Evolutionary conservation across 345 rosid species (phyloP), one percentile per base, ranked within the genome.

Genomic region (Cardamine occulta): DNA sequence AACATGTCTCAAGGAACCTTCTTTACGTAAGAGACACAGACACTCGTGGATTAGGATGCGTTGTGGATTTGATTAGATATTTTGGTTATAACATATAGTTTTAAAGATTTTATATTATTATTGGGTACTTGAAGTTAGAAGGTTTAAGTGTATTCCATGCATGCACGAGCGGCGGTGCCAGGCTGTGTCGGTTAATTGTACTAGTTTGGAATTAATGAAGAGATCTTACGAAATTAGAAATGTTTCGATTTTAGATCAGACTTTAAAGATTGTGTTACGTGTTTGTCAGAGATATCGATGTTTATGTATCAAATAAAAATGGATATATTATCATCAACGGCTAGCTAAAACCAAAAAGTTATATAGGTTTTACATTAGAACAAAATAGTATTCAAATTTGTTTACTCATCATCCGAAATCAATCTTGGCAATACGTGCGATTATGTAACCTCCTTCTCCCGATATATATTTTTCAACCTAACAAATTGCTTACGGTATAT

Each of bases 161-260:
- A 77, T 70, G 76, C 80, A 77, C 72, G 61, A 63, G 76, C 18
- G 76, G 19, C 76, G 76, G 72, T 77, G 76, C 76, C 80, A 77
- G 80, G 76, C 54, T 70, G 80, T 70, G 72, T 63, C 54, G 44
- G 8, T 55, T 61, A 61, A 61, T 69, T 76, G 55, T 47, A 58
- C 4, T n/a, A 61, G 23, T 69, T 21, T 59, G 60, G 40, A 74
- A 65, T 37, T 12, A 45, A 45, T 45, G 21, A 57, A 14, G 49
- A 35, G 32, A 53, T 23, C 35, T 10, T 34, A 34, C 26, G 39
- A 24, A 9, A 29, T 45, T 35, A 45, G 7, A 60, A 34, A 60
- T 60, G 49, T 49, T 72, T 61, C 26, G 6, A 37, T 17, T 51
- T 24, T 72, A 29, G 60, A 61, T 72, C 6, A 49, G 51, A 61